Percentiles rank a stretch among this genome's conserved stretches.
These are phyloP conservation scores for Stephania japonica DNA, from an alignment of 164 flowering plant genomes.

Conservation along the genomic window DNA sequence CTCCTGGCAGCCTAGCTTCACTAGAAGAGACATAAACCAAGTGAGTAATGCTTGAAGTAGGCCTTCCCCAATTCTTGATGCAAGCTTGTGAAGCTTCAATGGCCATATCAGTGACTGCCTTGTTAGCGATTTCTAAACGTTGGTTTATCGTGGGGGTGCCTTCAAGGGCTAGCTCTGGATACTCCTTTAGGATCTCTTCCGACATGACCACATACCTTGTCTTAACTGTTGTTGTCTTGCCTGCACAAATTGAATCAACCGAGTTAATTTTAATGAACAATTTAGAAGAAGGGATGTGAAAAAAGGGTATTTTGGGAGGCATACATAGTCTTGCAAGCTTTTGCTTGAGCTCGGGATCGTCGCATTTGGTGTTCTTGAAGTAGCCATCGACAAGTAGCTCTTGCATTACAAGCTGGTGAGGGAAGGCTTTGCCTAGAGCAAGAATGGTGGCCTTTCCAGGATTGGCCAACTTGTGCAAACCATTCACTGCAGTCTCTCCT, in stretches of 20 bases:
- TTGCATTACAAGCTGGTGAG: slow-evolving; percentile 93
- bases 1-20: slow-evolving; percentile 87
- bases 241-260: slow-evolving; percentile 24
- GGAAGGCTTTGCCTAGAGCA: slow-evolving; percentile 94
- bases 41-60: slow-evolving; percentile 76
- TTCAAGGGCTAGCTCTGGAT: slow-evolving; percentile 83
- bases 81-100: slow-evolving; percentile 73
- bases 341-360: slow-evolving; percentile 81
- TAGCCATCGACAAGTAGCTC: slow-evolving; percentile 90
- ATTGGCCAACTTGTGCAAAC: slow-evolving; percentile 25
- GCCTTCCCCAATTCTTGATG: slow-evolving; percentile 80
- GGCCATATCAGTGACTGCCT: slow-evolving; percentile 88
- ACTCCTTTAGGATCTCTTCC: slow-evolving; percentile 70
- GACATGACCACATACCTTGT: slow-evolving; percentile 97
- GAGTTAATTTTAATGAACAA: not conserved
- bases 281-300: too few species aligned
- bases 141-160: slow-evolving; percentile 77
- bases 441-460: slow-evolving; percentile 74
- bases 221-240: slow-evolving; percentile 90
- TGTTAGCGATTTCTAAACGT: slow-evolving; percentile 69
- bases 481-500: slow-evolving; percentile 15
- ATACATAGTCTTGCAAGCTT: slow-evolving; percentile 83
- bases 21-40: slow-evolving; percentile 89
- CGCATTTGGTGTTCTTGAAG: slow-evolving; percentile 84
- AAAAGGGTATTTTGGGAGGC: not conserved